phyloP scores from a whole-genome alignment of 2,329 filamentous ascomycete genomes.

The Iodosphaeria phyllophila region DNA sequence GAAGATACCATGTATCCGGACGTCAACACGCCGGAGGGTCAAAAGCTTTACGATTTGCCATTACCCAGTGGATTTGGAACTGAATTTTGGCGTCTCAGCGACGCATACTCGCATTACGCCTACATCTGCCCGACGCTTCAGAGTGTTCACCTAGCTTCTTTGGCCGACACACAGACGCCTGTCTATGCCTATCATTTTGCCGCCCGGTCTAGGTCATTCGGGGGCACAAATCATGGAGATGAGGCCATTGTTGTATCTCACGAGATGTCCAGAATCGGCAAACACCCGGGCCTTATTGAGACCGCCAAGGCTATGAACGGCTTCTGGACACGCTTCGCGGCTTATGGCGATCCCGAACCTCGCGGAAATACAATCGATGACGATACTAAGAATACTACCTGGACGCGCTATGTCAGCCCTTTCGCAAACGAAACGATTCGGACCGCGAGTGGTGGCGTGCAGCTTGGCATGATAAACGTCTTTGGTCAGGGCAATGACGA shows the following conservation, averaged over 20 bases:
- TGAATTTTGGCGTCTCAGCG: slow-evolving; percentile 38
- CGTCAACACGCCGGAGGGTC: slow-evolving; percentile 20
- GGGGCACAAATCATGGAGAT: slow-evolving; percentile 27
- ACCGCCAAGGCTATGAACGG: slow-evolving; percentile 23
- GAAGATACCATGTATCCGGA: slow-evolving; percentile 46
- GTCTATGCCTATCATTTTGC: slow-evolving; percentile 43
- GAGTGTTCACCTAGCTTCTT: slow-evolving; percentile 27
- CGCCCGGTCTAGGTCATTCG: slow-evolving; percentile 17
- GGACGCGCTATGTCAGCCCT: slow-evolving; percentile 24
- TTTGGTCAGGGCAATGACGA: slow-evolving; percentile 45
- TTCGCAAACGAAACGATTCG: slow-evolving; percentile 12
- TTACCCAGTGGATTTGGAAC: slow-evolving; percentile 21
- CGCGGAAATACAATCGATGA: slow-evolving; percentile 4
- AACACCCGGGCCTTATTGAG: slow-evolving; percentile 17
- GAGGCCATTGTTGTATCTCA: slow-evolving; percentile 24
- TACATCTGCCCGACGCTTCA: slow-evolving; percentile 46
- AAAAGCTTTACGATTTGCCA: slow-evolving; percentile 19
- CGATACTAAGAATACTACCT: slow-evolving; percentile 10
- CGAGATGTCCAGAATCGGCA: slow-evolving; percentile 17
- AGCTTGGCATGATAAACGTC: slow-evolving; percentile 24
- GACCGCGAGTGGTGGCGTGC: slow-evolving; percentile 3
- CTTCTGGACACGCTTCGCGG: slow-evolving; percentile 20
- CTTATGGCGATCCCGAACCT: slow-evolving; percentile 11
- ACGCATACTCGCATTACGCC: slow-evolving; percentile 44
- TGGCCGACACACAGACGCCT: slow-evolving; percentile 7